Evolutionary conservation across 2,329 filamentous ascomycete species (phyloP).

Genomic region (Monascus ruber): DNA sequence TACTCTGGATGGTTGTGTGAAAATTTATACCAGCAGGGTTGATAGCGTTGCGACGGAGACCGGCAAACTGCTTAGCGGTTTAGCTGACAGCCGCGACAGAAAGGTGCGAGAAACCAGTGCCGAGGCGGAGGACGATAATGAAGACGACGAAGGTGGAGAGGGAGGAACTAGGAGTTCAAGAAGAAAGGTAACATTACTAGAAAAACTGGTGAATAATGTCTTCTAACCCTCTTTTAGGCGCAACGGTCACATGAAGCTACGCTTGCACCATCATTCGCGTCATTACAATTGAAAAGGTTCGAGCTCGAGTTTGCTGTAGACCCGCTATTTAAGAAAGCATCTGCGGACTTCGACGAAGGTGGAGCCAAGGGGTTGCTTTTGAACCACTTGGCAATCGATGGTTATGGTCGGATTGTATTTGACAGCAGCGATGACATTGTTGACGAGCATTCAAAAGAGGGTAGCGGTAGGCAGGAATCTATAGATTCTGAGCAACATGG

Average conservation of each 20-base stretch:
- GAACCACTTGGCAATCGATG: constrained; percentile 94
- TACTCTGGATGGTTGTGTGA: constrained; percentile 94
- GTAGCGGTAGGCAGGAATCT: constrained; percentile 28
- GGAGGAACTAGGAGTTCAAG: constrained; percentile 42
- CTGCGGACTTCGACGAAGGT: constrained; percentile 95
- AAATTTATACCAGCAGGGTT: constrained; percentile 97
- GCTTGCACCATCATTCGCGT: constrained; percentile 74
- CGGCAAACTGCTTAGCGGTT: constrained; percentile 81
- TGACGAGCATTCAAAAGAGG: constrained; percentile 37
- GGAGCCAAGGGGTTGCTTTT: constrained; percentile 89
- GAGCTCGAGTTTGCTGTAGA: constrained; percentile 95
- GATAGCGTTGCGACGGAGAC: constrained; percentile 98
- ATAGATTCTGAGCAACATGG: constrained; percentile 34
- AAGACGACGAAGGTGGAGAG: constrained; percentile 47
- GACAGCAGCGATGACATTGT: constrained; percentile 85
- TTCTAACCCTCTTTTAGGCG: constrained; percentile 27
- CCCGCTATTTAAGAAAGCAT: constrained; percentile 97
- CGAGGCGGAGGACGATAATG: constrained; percentile 53
- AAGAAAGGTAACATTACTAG: constrained; percentile 52
- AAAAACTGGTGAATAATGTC: background rate
- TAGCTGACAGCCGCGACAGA: constrained; percentile 66
- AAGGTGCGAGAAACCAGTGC: constrained; percentile 54
- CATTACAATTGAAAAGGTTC: constrained; percentile 90
- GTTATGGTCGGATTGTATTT: constrained; percentile 85
- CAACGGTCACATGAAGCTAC: constrained; percentile 86